Evolutionary conservation across 2,329 filamentous ascomycete genomes (phyloP).

Genomic region (Neofusicoccum laricinum): DNA sequence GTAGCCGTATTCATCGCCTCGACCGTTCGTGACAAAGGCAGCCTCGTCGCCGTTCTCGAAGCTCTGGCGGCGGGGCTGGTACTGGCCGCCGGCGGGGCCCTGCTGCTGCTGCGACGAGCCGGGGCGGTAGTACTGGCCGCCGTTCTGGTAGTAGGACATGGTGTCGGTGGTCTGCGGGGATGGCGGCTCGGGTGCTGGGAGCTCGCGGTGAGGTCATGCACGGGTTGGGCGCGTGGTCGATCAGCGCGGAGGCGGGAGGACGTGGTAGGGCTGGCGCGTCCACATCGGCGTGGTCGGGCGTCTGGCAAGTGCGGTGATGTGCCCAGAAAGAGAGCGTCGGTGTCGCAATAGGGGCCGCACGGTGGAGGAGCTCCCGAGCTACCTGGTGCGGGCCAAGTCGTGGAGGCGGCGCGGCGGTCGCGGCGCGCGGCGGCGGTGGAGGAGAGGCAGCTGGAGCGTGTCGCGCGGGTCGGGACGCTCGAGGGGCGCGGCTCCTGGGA

Average conservation of each 20-base stretch:
- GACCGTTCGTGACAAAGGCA: conserved; percentile 44
- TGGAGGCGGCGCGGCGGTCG: neutral
- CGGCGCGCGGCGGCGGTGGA: neutral
- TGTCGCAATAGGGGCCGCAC: conserved; percentile 13
- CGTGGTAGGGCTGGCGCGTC: neutral
- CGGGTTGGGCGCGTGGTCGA: neutral
- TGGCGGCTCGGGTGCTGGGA: neutral
- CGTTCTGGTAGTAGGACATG: conserved; percentile 59
- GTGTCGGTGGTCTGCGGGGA: conserved; percentile 16
- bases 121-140: conserved; percentile 50
- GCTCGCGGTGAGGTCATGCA: conserved; percentile 10
- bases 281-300: conserved; percentile 1
- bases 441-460: neutral
- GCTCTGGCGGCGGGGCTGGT: conserved; percentile 59
- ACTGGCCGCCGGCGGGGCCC: conserved; percentile 31
- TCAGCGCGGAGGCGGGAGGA: neutral
- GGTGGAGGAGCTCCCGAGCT: conserved; percentile 11
- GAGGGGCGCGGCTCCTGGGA: neutral
- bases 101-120: conserved; percentile 41
- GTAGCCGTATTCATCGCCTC: conserved; percentile 31
- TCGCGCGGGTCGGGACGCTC: neutral
- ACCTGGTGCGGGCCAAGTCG: conserved; percentile 1
- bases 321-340: neutral
- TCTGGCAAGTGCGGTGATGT: neutral
- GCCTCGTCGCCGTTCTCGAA: conserved; percentile 76